Evolutionary conservation across 257 asterid species (phyloP), one percentile per base, ranked within the genome.

Genomic region (Przewalskia tangutica): DNA sequence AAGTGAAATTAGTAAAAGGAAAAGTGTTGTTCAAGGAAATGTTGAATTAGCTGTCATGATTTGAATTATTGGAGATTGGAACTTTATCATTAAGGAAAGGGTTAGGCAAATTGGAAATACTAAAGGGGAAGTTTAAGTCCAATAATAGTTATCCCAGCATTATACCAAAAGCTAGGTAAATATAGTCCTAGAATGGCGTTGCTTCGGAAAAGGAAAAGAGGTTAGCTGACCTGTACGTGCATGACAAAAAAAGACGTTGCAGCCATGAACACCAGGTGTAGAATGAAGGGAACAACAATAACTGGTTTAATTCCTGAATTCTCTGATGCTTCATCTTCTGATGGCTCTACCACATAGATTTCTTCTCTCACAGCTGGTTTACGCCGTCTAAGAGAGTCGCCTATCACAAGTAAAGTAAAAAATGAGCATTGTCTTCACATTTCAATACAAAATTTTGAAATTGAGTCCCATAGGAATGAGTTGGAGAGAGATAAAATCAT

Each of bases 181-280:
- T 70, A 6, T 6, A 44, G 4, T 9, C 65, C 82, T 63, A 23
- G 42, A 48, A 48, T 23, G 59, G 12, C 14, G 38, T 20, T 59
- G 0, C 10, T 48, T 18, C 13, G 4, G 4, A 73, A 50, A 23
- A 42, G 27, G 51, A 81, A 40, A 79, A 75, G 84, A 44, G 64
- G 62, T 54, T 70, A 53, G 44, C 92, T 81, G 36, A 93, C 99
- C 97, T 95, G 98, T 62, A 95, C 99, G 38, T 95, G 98, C 98
- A 95, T 93, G 86, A 90, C 91, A 8, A 95, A 89, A 84, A 92
- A 89, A 18, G 99, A 94, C 3, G 94, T 91, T 63, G 97, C 92
- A 10, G 86, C 89, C 99, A 91, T 92, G 94, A 94, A 90, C 84
- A 89, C 83, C 84, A 91, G 88, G 91, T 95, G 99, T 56, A 95